Percentiles rank a stretch among this genome's conserved stretches.
phyloP scores from a whole-genome alignment of 805 yeast species.

The Vanderwaltozyma tropicalis region DNA sequence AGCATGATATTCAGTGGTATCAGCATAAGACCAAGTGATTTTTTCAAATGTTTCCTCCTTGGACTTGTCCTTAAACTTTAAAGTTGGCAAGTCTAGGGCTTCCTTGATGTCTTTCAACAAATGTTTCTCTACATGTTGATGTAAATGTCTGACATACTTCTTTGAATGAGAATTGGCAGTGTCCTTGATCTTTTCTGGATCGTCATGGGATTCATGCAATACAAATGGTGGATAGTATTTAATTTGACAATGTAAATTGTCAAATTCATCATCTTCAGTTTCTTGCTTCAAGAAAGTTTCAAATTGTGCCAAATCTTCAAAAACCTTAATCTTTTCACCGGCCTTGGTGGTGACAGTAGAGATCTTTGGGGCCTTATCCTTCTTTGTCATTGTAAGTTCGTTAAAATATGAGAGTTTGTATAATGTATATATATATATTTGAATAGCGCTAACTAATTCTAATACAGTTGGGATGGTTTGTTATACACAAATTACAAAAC shows the following conservation, averaged over 20 bases:
- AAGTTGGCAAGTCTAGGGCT: slow-evolving; percentile 42
- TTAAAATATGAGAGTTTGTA: neutral
- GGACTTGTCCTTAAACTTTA: slow-evolving; percentile 44
- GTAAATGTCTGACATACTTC: slow-evolving; percentile 63
- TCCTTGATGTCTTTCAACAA: slow-evolving; percentile 54
- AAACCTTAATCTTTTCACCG: slow-evolving; percentile 31
- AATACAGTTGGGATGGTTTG: too few relatives aligned
- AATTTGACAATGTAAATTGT: slow-evolving; percentile 55
- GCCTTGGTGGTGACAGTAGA: slow-evolving; percentile 21
- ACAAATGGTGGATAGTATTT: slow-evolving; percentile 68
- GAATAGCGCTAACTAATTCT: too few relatives aligned
- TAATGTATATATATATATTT: too few relatives aligned
- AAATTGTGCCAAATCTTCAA: slow-evolving; percentile 57
- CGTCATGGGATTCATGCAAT: slow-evolving; percentile 53
- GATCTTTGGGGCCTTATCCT: slow-evolving; percentile 24
- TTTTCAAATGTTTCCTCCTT: slow-evolving; percentile 38
- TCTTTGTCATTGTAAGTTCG: slow-evolving; percentile 15
- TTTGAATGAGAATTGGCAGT: slow-evolving; percentile 62
- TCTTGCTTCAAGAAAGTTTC: slow-evolving; percentile 60
- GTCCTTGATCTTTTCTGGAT: slow-evolving; percentile 63
- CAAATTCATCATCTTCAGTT: slow-evolving; percentile 68
- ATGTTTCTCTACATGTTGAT: slow-evolving; percentile 68
- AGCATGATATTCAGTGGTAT: slow-evolving; percentile 45
- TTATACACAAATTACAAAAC: too few relatives aligned
- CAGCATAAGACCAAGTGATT: slow-evolving; percentile 56